Percentiles rank a stretch among this genome's conserved stretches.
These are phyloP conservation scores for Gaertneriomyces sp. DNA, from an alignment of 192 early-diverging fungal species.

Conservation along the genomic window DNA sequence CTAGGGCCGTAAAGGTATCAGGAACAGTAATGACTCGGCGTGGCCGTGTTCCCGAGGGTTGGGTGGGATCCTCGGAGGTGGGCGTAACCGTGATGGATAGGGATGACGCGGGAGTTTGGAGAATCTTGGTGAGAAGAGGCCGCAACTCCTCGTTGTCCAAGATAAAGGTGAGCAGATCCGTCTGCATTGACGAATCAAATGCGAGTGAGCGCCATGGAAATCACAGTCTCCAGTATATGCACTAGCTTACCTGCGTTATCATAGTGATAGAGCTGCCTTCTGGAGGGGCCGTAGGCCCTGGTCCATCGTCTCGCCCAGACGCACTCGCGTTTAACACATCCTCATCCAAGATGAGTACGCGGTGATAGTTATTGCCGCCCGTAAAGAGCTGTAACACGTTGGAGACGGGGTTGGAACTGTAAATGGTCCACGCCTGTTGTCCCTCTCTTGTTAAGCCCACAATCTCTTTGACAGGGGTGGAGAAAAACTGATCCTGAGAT, in stretches of 20 bases:
- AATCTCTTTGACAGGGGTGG: conserved; percentile 19
- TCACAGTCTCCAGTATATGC: background rate
- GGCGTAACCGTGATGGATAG: too few species aligned
- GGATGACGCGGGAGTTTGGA: too few species aligned
- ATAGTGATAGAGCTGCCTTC: conserved; percentile 27
- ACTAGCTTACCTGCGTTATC: conserved; percentile 32
- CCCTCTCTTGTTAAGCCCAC: conserved; percentile 39
- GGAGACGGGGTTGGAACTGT: conserved; percentile 37
- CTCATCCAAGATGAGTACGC: conserved; percentile 44
- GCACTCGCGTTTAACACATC: conserved; percentile 19
- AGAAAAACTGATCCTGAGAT: background rate
- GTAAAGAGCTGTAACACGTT: conserved; percentile 40
- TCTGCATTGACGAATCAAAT: conserved; percentile 13
- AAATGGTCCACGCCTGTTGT: conserved; percentile 35
- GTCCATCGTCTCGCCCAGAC: conserved; percentile 16
- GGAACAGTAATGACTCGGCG: conserved; percentile 38
- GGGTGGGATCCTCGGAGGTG: background rate
- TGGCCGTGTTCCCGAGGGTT: background rate
- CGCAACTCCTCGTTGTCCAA: conserved; percentile 22
- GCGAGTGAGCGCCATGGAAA: background rate
- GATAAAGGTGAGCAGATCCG: conserved; percentile 34
- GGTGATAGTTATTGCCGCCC: conserved; percentile 32
- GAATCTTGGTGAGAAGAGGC: background rate
- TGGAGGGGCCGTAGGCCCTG: conserved; percentile 15
- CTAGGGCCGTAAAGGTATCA: conserved; percentile 32